These are phyloP conservation scores for Penicillium cataractarum DNA, from an alignment of 495 filamentous ascomycete genomes.

Conservation along the genomic window DNA sequence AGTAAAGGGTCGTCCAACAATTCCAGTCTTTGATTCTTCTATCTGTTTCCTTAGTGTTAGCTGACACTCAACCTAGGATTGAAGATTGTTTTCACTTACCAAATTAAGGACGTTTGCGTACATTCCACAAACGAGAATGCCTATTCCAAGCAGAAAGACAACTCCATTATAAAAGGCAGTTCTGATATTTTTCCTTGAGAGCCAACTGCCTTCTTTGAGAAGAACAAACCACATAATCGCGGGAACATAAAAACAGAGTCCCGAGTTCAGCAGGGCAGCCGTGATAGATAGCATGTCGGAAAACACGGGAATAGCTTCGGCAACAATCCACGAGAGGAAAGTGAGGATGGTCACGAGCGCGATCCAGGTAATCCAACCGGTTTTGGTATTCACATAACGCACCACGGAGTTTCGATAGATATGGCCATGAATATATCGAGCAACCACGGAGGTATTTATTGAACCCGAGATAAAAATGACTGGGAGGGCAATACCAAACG, in stretches of 20 bases:
- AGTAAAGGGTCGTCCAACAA: conserved; percentile 21
- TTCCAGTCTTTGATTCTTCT: conserved; percentile 15
- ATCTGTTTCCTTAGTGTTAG: conserved; percentile 10
- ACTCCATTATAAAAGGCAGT: conserved; percentile 21
- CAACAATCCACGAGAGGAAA: conserved; percentile 64
- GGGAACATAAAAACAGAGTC: conserved; percentile 67
- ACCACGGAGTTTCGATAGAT: conserved; percentile 53
- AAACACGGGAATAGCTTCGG: conserved; percentile 70
- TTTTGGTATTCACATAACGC: conserved; percentile 59
- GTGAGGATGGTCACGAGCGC: conserved; percentile 57
- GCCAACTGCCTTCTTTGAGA: conserved; percentile 42
- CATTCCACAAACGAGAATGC: conserved; percentile 55
- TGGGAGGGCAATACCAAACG: conserved; percentile 72
- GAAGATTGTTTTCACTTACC: conserved; percentile 43
- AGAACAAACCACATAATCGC: conserved; percentile 67
- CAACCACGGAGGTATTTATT: conserved; percentile 61
- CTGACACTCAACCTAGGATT: no score
- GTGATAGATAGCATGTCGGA: conserved; percentile 61
- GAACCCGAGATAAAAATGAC: conserved; percentile 70
- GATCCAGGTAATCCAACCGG: conserved; percentile 61
- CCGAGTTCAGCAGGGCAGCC: conserved; percentile 64
- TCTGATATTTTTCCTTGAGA: conserved; percentile 26
- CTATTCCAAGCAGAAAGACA: conserved; percentile 39
- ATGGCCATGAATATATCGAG: conserved; percentile 62
- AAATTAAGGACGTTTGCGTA: conserved; percentile 60